Evolutionary conservation across 805 yeast genomes (phyloP).

Genomic region (Pichia californica): DNA sequence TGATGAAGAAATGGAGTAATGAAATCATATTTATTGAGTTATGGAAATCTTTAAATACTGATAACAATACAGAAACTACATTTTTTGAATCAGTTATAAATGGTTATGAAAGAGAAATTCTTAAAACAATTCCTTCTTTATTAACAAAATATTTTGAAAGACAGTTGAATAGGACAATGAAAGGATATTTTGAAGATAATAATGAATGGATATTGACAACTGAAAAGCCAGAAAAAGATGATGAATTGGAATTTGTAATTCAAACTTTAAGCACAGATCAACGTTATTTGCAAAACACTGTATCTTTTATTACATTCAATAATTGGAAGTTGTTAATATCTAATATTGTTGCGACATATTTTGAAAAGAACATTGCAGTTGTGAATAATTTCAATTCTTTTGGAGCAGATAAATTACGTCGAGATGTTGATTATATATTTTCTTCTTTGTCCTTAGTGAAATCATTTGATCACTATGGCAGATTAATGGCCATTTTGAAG

Average conservation of each 20-base stretch:
- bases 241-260: constrained; percentile 23
- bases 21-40: constrained; percentile 36
- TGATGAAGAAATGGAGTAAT: constrained; percentile 38
- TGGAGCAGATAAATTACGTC: constrained; percentile 31
- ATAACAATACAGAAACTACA: constrained; percentile 21
- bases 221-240: constrained; percentile 10
- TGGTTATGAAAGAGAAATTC: constrained; percentile 30
- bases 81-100: constrained; percentile 38
- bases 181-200: constrained; percentile 28
- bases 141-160: constrained; percentile 29
- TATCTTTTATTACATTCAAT: constrained; percentile 27
- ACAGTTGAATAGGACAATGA: constrained; percentile 32
- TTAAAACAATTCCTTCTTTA: constrained; percentile 24
- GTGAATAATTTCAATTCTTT: constrained; percentile 30
- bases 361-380: constrained; percentile 33
- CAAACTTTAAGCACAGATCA: constrained; percentile 25
- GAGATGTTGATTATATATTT: constrained; percentile 31
- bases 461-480: constrained; percentile 17
- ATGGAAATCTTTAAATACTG: constrained; percentile 30
- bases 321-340: constrained; percentile 24
- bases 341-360: constrained; percentile 27
- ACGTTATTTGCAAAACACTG: constrained; percentile 24
- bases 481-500: constrained; percentile 15
- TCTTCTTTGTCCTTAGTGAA: constrained; percentile 17
- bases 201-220: constrained; percentile 21